These are phyloP conservation scores for Coccomyxa subellipsoidea DNA, from an alignment of 163 green algal species.

Conservation along the genomic window DNA sequence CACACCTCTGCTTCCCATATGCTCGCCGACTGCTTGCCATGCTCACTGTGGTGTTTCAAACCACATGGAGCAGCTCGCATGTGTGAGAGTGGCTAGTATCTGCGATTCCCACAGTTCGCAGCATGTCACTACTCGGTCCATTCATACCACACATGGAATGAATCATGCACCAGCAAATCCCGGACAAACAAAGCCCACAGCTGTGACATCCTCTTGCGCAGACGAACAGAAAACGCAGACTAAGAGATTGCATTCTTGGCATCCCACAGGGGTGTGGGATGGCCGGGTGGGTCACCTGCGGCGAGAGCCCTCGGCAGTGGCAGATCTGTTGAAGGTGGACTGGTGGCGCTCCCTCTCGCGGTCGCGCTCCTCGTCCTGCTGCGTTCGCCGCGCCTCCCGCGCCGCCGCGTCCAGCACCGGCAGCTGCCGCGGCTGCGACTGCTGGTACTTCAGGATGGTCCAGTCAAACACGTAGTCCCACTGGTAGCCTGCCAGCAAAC, in stretches of 20 bases:
- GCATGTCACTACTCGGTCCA: background rate
- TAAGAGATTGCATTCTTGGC: no score
- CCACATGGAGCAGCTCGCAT: background rate
- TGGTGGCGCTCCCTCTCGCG: background rate
- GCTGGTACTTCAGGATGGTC: conserved; percentile 98
- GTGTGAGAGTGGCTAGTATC: background rate
- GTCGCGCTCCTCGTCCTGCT: conserved; percentile 9
- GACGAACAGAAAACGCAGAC: no score
- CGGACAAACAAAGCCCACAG: no score
- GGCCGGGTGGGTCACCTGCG: conserved; percentile 2
- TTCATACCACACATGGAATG: no score
- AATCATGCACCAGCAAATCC: no score
- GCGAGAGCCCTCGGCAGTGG: background rate
- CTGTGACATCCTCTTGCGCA: no score
- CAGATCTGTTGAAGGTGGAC: background rate
- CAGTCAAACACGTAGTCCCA: conserved; percentile 99
- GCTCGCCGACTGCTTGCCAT: background rate
- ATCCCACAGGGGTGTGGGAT: no score
- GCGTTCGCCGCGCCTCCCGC: background rate
- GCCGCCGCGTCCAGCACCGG: background rate
- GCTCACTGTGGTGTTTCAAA: background rate
- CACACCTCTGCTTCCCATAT: background rate
- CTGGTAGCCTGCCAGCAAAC: conserved; percentile 84
- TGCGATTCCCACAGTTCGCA: background rate
- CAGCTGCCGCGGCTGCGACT: conserved; percentile 25